Evolutionary conservation across 345 rosid genomes (phyloP).

Genomic region (Nephelium lappaceum): DNA sequence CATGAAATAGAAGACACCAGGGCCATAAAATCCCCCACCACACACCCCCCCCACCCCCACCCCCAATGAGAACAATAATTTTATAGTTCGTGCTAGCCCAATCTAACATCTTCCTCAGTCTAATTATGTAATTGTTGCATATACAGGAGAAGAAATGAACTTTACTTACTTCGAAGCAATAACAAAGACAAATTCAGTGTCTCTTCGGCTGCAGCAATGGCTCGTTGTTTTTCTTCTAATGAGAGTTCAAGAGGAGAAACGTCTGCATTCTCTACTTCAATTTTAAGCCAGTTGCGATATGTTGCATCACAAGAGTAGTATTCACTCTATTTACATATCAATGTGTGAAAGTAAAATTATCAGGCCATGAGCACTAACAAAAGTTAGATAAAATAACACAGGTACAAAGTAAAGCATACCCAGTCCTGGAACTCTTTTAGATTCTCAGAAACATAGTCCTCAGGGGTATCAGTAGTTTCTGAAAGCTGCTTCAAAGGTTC

Average conservation of each 20-base stretch:
- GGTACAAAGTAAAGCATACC: constrained; percentile 52
- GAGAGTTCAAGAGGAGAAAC: constrained; percentile 67
- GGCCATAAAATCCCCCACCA: constrained; percentile 14
- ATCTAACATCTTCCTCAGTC: background rate
- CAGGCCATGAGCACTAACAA: background rate
- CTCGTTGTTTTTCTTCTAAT: constrained; percentile 71
- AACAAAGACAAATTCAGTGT: constrained; percentile 62
- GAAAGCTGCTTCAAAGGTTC: constrained; percentile 97
- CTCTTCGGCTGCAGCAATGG: constrained; percentile 65
- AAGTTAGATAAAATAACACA: constrained; percentile 7
- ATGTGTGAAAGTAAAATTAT: constrained; percentile 3
- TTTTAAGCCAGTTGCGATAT: constrained; percentile 93
- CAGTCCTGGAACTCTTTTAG: constrained; percentile 92
- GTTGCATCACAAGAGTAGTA: constrained; percentile 97
- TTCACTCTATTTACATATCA: constrained; percentile 55
- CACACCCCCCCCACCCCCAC: constrained; percentile 56
- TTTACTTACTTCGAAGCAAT: constrained; percentile 68
- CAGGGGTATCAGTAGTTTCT: constrained; percentile 56
- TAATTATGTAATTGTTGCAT: background rate
- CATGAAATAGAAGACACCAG: background rate
- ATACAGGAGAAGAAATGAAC: constrained; percentile 5
- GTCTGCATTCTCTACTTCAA: constrained; percentile 76
- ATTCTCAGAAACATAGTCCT: constrained; percentile 72
- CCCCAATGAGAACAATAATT: background rate
- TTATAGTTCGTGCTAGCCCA: background rate